A percentile compares a stretch with the other conserved stretches of the same genome.
Evolutionary conservation across 306 rosid species (phyloP).

Genomic region (Psophocarpus tetragonolobus): DNA sequence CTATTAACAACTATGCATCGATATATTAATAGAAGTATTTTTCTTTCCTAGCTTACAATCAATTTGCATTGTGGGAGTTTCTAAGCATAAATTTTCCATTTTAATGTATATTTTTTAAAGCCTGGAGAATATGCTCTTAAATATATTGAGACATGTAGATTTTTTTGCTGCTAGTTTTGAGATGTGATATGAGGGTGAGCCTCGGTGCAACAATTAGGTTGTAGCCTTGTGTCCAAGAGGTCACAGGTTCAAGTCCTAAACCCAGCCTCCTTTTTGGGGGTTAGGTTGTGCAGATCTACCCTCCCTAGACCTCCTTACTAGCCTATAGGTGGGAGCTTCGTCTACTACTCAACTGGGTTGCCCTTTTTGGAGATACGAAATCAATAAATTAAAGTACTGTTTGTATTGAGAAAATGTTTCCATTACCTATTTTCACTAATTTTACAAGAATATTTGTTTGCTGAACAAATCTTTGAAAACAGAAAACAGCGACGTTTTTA

Average conservation of each 20-base stretch:
- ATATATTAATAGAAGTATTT: background rate
- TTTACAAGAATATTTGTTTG: background rate
- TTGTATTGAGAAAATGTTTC: background rate
- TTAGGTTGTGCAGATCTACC: background rate
- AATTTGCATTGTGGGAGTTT: background rate
- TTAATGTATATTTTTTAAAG: background rate
- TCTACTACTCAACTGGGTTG: background rate
- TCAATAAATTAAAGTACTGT: background rate
- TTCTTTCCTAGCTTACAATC: background rate
- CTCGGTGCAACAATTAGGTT: too few species aligned
- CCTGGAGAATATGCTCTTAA: slow-evolving; percentile 9
- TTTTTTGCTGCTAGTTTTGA: slow-evolving; percentile 7
- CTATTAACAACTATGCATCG: background rate
- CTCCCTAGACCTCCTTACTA: background rate
- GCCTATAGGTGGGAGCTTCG: background rate
- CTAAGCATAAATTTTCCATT: background rate
- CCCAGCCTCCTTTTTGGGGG: background rate
- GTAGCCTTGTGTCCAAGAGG: background rate
- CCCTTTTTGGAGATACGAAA: background rate
- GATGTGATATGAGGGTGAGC: background rate
- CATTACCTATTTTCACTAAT: background rate
- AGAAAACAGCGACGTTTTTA: background rate
- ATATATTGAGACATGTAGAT: background rate
- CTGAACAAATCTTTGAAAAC: background rate
- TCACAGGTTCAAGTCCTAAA: background rate